Percentiles rank a stretch among this genome's conserved stretches.
Conservation (phyloP, 352 stramenopile species). For the Phytophthora tubulina region DNA sequence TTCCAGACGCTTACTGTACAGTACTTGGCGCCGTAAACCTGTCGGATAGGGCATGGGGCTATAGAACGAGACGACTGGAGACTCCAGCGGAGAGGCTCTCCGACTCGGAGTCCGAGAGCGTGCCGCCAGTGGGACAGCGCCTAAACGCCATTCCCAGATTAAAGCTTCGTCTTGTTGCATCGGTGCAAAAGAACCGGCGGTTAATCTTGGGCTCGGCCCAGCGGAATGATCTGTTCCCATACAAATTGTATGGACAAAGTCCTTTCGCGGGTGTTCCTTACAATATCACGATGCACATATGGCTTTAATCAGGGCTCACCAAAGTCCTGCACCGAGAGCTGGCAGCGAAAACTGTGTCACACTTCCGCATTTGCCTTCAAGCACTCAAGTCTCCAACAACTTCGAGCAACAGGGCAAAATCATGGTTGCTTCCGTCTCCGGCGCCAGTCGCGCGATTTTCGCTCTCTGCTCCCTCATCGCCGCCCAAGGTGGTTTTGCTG, state of each 20-base stretch:
- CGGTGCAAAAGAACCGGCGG: background rate
- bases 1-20: too few species aligned
- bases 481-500: slow-evolving; percentile 23
- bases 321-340: background rate
- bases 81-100: too few species aligned
- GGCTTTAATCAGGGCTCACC: background rate
- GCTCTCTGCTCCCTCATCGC: slow-evolving; percentile 37
- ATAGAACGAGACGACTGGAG: too few species aligned
- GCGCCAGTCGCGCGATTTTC: slow-evolving; percentile 26
- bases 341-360: background rate
- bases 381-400: slow-evolving; percentile 14
- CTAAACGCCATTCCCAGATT: background rate
- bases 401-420: slow-evolving; percentile 17
- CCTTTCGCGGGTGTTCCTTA: background rate
- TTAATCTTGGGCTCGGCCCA: slow-evolving; percentile 4
- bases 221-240: background rate
- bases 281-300: slow-evolving; percentile 1
- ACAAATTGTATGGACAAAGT: slow-evolving; percentile 3
- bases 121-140: background rate
- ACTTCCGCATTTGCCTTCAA: slow-evolving; percentile 26
- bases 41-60: too few species aligned
- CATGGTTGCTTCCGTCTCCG: slow-evolving; percentile 29
- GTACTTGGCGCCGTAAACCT: too few species aligned
- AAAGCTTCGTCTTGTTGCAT: slow-evolving; percentile 1
- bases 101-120: too few species aligned